phyloP scores from a whole-genome alignment of 768 basidiomycete genomes.

The Trametes cubensis region DNA sequence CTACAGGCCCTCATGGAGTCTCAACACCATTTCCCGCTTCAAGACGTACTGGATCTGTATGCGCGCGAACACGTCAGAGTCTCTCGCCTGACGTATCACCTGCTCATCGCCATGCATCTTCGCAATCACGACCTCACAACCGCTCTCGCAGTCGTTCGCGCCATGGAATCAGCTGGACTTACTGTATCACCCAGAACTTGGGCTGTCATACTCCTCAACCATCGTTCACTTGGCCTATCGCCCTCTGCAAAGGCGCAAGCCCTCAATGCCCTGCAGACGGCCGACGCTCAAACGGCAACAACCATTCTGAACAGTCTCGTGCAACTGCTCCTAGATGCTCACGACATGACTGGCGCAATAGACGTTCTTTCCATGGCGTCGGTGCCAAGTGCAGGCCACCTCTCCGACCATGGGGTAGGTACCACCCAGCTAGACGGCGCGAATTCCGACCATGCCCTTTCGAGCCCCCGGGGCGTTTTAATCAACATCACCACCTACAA shows the following conservation, averaged over 20 bases:
- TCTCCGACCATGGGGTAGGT: conserved; percentile 24
- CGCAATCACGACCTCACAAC: conserved; percentile 65
- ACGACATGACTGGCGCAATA: conserved; percentile 51
- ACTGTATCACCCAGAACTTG: conserved; percentile 60
- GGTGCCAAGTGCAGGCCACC: neutral
- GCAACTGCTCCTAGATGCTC: conserved; percentile 57
- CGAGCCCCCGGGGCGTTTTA: neutral
- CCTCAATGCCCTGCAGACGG: conserved; percentile 46
- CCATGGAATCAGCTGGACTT: conserved; percentile 61
- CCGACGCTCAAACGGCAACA: conserved; percentile 48
- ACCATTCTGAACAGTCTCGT: conserved; percentile 71
- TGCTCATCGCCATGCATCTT: conserved; percentile 66
- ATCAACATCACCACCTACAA: conserved; percentile 66
- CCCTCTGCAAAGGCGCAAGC: conserved; percentile 54
- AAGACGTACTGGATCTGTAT: conserved; percentile 55
- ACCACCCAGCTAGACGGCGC: conserved; percentile 37
- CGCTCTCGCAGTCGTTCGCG: conserved; percentile 54
- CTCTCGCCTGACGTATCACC: conserved; percentile 66
- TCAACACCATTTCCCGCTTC: conserved; percentile 49
- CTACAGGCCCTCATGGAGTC: conserved; percentile 61
- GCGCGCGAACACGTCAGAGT: conserved; percentile 47
- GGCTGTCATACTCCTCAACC: conserved; percentile 56
- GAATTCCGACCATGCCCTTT: neutral
- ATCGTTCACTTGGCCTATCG: conserved; percentile 64
- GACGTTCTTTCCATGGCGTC: conserved; percentile 46